Percentiles rank a stretch among this genome's conserved stretches.
These are phyloP conservation scores for Obelidium mucronatum DNA, from an alignment of 192 early-diverging fungal species.

Conservation along the genomic window DNA sequence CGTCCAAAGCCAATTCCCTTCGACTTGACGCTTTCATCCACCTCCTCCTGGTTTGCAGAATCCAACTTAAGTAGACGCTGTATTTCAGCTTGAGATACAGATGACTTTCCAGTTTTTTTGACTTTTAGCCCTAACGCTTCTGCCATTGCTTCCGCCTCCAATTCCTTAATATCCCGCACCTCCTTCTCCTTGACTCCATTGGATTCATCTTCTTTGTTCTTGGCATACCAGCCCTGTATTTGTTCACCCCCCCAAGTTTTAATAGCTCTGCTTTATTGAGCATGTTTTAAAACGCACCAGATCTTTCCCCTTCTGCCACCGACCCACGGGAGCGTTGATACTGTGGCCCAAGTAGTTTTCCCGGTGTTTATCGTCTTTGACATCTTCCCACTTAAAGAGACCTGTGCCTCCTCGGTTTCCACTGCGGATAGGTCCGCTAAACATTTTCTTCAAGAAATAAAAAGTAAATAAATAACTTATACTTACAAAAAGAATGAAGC, in stretches of 20 bases:
- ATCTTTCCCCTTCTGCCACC: conserved; percentile 72
- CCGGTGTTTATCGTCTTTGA: conserved; percentile 67
- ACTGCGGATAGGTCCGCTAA: conserved; percentile 27
- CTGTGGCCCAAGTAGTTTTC: conserved; percentile 90
- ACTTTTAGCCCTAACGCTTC: conserved; percentile 46
- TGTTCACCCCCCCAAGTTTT: not conserved
- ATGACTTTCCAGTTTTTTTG: not conserved
- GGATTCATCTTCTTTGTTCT: conserved; percentile 51
- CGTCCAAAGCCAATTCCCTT: conserved; percentile 51
- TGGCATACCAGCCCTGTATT: conserved; percentile 74
- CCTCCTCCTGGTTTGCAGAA: conserved; percentile 23
- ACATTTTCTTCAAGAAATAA: conserved; percentile 15
- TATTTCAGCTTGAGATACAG: conserved; percentile 41
- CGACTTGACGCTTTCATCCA: conserved; percentile 14
- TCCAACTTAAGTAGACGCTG: conserved; percentile 43
- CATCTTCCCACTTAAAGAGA: conserved; percentile 55
- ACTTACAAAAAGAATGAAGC: no score
- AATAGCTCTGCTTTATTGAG: not conserved
- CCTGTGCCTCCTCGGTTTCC: conserved; percentile 49
- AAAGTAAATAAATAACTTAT: not conserved
- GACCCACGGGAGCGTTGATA: conserved; percentile 77
- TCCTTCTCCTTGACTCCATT: conserved; percentile 36
- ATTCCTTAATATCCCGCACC: conserved; percentile 36
- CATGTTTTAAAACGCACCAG: not conserved
- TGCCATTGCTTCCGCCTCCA: conserved; percentile 53